Conservation (phyloP, 2,329 filamentous ascomycete genomes). For the Fusarium sp. region DNA sequence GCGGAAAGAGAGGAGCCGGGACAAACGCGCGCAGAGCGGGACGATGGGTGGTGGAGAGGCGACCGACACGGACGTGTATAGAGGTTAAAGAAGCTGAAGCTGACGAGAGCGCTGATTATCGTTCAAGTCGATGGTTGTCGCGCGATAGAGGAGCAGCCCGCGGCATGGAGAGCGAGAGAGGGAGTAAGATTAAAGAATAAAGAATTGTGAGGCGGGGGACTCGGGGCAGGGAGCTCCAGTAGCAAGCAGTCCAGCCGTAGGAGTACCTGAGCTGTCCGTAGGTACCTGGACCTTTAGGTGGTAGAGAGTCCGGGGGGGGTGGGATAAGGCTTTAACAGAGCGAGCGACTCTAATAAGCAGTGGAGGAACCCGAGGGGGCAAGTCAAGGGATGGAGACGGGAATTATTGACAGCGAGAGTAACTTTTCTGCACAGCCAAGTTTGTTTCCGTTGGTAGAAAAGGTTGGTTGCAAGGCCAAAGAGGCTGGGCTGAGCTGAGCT, state of each 20-base stretch:
- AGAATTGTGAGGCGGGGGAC: conserved; percentile 34
- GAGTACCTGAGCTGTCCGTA: neutral
- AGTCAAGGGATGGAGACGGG: neutral
- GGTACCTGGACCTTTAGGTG: neutral
- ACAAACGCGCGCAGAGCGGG: conserved; percentile 16
- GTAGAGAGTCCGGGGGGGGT: conserved; percentile 9
- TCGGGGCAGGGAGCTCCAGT: conserved; percentile 28
- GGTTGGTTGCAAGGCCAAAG: conserved; percentile 1
- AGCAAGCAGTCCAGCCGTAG: conserved; percentile 21
- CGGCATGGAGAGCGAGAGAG: conserved; percentile 31
- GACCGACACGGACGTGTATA: neutral
- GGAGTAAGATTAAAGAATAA: conserved; percentile 42
- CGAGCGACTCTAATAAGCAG: conserved; percentile 5
- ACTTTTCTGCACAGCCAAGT: neutral
- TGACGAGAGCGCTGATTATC: conserved; percentile 20
- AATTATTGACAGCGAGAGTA: neutral
- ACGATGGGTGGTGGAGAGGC: neutral
- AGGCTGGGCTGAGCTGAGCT: neutral
- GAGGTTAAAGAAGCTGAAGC: conserved; percentile 1
- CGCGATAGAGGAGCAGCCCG: conserved; percentile 28
- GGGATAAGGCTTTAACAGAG: conserved; percentile 1
- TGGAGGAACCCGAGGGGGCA: neutral
- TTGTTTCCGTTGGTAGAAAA: neutral
- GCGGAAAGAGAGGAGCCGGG: conserved; percentile 20
- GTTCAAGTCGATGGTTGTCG: conserved; percentile 30